Evolutionary conservation across 345 rosid genomes (phyloP), one percentile per base, ranked within the genome.

Genomic region (Fremontodendron californicum): DNA sequence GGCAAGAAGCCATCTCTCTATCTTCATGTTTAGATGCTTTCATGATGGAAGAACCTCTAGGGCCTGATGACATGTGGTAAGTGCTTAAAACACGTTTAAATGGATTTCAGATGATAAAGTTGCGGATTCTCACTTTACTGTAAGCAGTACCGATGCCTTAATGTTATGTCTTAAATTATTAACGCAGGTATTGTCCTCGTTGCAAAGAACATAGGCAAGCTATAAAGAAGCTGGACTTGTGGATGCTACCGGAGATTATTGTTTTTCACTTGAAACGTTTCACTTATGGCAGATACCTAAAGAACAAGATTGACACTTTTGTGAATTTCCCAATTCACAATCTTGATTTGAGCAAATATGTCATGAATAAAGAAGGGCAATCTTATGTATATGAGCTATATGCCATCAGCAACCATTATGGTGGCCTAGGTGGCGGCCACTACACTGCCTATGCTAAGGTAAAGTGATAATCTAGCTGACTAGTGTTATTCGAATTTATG

Each of bases 371-470:
- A 70, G 89, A 90, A 58, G 95, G 92, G 3, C 82, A 85, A 70
- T 84, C 92, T 27, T 85, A 86, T 74, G 65, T 78, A 23, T 95
- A 93, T 45, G 97, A 93, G 81, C 82, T 93, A 4, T 95, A 88
- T 78, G 99, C 99, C 51, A 80, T 95, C 82, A 95, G 98, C 86
- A 95, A 95, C 77, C 99, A 95, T 85, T 90, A 92, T 45, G 99
- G 99, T 79, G 94, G 97, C 67, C 78, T 95, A 67, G 96, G 97
- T 58, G 96, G 96, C 31, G 99, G 99, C 75, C 99, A 93, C 79
- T 93, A 95, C 79, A 93, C 98, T 78, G 99, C 99, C 35, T 90
- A 86, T 78, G 92, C 96, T 9, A 95, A 95, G 99, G 99, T 93
- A 80, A 82, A 76, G 46, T 40, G 1, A 0, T 29, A 51, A 31